Percentiles rank a stretch among this genome's conserved stretches.
phyloP scores from a whole-genome alignment of 208 protist genomes.

The Leishmania guyanensis region DNA sequence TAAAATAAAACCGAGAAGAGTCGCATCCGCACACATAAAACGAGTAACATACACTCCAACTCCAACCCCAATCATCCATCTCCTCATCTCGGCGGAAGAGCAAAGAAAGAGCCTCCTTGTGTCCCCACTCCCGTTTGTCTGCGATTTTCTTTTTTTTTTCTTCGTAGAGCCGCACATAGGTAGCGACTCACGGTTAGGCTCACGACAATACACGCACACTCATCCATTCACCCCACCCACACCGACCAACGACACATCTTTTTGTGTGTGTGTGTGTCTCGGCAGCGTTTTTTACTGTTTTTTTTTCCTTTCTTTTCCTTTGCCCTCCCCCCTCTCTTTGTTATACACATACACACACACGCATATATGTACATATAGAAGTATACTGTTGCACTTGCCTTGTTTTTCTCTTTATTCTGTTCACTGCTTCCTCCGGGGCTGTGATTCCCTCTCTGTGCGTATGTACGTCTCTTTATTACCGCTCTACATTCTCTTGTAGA shows the following conservation, averaged over 20 bases:
- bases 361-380: no score
- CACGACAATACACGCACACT: not conserved
- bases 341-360: not conserved
- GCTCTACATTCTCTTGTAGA: not conserved
- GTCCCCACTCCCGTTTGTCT: not conserved
- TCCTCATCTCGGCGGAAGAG: not conserved
- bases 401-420: not conserved
- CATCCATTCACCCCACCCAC: not conserved
- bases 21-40: not conserved
- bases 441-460: not conserved
- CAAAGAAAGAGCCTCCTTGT: not conserved
- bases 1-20: not conserved
- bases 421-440: not conserved
- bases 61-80: not conserved
- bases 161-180: not conserved
- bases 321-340: not conserved
- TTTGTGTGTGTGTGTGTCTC: not conserved
- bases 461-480: not conserved
- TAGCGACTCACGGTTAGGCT: no score
- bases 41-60: not conserved
- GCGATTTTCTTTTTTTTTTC: not conserved
- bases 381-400: no score
- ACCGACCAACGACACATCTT: not conserved
- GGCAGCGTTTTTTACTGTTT: not conserved
- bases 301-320: constrained; percentile 1